Conservation (phyloP, 257 asterid genomes). For the Petunia axillaris region DNA sequence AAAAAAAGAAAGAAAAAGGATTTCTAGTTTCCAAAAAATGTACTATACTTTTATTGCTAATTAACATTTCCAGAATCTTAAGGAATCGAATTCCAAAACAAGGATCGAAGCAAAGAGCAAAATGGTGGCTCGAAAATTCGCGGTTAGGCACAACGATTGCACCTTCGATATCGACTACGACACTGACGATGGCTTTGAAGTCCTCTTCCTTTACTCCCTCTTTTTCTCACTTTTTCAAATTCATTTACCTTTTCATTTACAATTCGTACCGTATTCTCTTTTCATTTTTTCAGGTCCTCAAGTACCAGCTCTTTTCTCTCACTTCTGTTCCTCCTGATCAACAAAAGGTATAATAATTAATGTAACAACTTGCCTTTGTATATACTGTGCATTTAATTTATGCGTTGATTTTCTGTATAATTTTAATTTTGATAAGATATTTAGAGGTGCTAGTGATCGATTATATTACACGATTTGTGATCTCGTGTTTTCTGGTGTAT, state of each 20-base stretch:
- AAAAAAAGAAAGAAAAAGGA: no score
- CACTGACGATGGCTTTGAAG: slow-evolving; percentile 89
- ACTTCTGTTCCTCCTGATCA: slow-evolving; percentile 89
- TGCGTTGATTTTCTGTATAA: background rate
- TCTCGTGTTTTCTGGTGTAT: background rate
- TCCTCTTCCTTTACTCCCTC: slow-evolving; percentile 39
- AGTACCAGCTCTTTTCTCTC: slow-evolving; percentile 89
- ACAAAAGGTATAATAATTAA: slow-evolving; percentile 57
- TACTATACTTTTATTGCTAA: no score
- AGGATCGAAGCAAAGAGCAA: background rate
- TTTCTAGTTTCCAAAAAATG: no score
- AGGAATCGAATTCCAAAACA: slow-evolving; percentile 5
- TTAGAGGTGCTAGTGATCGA: background rate
- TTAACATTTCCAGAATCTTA: no score
- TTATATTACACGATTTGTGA: background rate
- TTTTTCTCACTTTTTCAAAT: slow-evolving; percentile 7
- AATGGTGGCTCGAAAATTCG: slow-evolving; percentile 82
- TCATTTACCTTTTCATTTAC: slow-evolving; percentile 27
- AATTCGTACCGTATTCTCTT: slow-evolving; percentile 25
- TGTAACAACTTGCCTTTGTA: background rate
- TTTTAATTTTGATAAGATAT: background rate
- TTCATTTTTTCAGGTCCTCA: slow-evolving; percentile 63
- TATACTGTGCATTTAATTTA: background rate
- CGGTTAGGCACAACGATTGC: slow-evolving; percentile 59
- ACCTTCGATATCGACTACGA: slow-evolving; percentile 83